Conservation (phyloP, 2,329 filamentous ascomycete species). For the Chaetothyriales sp. region DNA sequence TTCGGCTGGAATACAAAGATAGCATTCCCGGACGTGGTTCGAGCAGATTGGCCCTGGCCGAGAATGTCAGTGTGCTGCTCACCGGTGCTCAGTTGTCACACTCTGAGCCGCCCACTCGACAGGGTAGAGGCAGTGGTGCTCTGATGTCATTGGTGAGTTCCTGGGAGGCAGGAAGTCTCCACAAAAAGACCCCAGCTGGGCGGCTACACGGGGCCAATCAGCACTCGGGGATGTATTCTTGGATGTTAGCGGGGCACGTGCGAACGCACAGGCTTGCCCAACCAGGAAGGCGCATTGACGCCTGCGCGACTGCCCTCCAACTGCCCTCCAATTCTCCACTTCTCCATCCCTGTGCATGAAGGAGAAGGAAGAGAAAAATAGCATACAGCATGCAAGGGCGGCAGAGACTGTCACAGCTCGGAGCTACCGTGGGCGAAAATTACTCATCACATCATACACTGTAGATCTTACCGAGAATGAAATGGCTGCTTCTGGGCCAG, state of each 20-base stretch:
- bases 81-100: background rate
- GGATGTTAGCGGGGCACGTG: background rate
- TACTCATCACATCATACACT: too few relatives aligned
- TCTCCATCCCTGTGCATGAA: background rate
- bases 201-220: background rate
- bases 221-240: background rate
- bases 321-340: background rate
- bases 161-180: background rate
- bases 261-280: background rate
- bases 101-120: background rate
- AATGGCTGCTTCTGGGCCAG: too few relatives aligned
- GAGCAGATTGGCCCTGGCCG: background rate
- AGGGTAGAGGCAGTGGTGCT: background rate
- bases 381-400: background rate
- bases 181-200: background rate
- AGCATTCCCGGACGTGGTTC: conserved; percentile 2
- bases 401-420: background rate
- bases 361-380: background rate
- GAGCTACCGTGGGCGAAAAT: background rate
- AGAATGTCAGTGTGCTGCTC: background rate
- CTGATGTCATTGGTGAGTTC: background rate
- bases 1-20: conserved; percentile 3
- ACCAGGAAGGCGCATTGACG: background rate
- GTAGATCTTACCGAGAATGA: too few relatives aligned
- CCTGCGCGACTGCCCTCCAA: background rate